These are phyloP conservation scores for Vicia villosa DNA, from an alignment of 306 rosid species.

Conservation along the genomic window DNA sequence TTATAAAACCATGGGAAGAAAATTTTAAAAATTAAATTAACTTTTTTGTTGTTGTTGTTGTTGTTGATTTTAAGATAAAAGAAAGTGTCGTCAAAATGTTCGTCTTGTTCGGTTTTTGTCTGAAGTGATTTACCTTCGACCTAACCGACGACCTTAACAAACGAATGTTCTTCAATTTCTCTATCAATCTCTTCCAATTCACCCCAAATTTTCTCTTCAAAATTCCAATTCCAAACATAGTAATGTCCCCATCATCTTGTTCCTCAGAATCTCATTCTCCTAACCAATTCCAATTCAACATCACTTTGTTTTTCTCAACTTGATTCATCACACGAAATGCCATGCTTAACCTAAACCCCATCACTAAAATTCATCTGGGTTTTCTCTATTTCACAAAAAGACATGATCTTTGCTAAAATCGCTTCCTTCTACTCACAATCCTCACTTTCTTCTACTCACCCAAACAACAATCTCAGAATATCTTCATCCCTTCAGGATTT, in stretches of 20 bases:
- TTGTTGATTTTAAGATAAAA: neutral
- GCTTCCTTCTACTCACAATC: slow-evolving; percentile 48
- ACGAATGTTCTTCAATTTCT: slow-evolving; percentile 19
- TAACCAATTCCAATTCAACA: neutral
- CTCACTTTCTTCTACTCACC: slow-evolving; percentile 1
- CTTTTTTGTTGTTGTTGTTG: neutral
- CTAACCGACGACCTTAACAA: slow-evolving; percentile 38
- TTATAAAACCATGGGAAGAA: neutral
- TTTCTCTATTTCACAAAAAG: slow-evolving; percentile 9
- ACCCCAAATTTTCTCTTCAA: neutral
- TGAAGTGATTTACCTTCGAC: slow-evolving; percentile 16
- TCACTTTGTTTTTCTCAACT: neutral
- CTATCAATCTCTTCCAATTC: slow-evolving; percentile 4
- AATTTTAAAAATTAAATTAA: neutral
- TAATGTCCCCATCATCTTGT: neutral
- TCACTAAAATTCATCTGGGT: slow-evolving; percentile 14
- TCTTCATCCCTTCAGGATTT: slow-evolving; percentile 90
- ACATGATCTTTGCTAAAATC: slow-evolving; percentile 63
- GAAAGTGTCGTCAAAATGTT: neutral
- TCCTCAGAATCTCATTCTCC: neutral
- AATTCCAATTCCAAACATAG: neutral
- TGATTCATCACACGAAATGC: slow-evolving; percentile 30
- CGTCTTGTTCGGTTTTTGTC: neutral
- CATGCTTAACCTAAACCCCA: slow-evolving; percentile 26
- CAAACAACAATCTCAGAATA: slow-evolving; percentile 49